Evolutionary conservation across 2,329 filamentous ascomycete genomes (phyloP), one percentile per base, ranked within the genome.

Genomic region (Chaetothyriales sp.): DNA sequence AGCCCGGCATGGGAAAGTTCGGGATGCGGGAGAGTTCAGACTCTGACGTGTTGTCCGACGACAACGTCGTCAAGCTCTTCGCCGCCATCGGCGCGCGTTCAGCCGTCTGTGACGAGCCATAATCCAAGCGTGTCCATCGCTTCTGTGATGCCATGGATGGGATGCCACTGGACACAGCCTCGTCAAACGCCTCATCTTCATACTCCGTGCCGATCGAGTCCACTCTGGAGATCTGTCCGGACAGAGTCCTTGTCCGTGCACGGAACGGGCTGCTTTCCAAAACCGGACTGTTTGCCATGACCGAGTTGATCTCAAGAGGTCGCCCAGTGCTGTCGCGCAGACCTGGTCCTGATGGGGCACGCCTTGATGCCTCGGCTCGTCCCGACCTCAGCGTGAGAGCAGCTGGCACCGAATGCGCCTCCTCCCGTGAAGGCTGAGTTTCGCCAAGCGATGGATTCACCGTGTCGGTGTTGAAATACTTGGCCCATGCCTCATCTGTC

Each of bases 401-500:
- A 40, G 33, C 33, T 3, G 13, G 33, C 10, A 40, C 33, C 2
- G 33, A 40, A 40, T 5, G 33, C 8, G 10, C 10, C 10, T 15
- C 10, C 10, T 15, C 47, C 10, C 46, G 51, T 22, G 57, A 58
- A 18, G 51, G 49, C 19, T 51, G 44, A 18, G 54, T 48, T 20
- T 55, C 25, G 19, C 55, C 54, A 9, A 51, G 50, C n/a, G 55
- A 50, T 46, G 50, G 47, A n/a, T 60, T 56, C 15, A 51, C 53
- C 22, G 56, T 63, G 33, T 68, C 66, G 46, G 68, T 64, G 48
- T 70, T 64, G 60, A 74, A 75, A 60, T 75, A 75, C 50, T 69
- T 70, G 54, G 68, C 66, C 72, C 72, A 75, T 44, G 71, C 71
- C 58, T 72, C 71, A 46, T 73, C 67, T 1, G 71, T 72, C 33